These are phyloP conservation scores for Podospora didyma DNA, from an alignment of 495 filamentous ascomycete genomes.

Conservation along the genomic window DNA sequence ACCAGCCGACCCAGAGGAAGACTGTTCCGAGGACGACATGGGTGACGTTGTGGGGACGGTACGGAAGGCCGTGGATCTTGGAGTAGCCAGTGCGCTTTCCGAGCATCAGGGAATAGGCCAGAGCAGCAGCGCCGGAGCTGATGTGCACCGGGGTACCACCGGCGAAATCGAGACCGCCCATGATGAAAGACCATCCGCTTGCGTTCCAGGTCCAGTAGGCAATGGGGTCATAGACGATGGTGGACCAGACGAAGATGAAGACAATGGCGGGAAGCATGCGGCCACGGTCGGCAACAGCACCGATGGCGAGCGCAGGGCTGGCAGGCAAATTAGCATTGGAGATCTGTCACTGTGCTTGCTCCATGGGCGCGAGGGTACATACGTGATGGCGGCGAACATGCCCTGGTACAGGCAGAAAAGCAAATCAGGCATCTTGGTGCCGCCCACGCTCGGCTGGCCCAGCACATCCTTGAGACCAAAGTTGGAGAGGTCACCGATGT, in stretches of 20 bases:
- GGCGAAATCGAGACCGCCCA: slow-evolving; percentile 92
- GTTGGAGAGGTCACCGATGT: slow-evolving; percentile 81
- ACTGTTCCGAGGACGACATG: slow-evolving; percentile 96
- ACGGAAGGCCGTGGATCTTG: slow-evolving; percentile 81
- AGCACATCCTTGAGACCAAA: slow-evolving; percentile 82
- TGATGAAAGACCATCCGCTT: slow-evolving; percentile 72
- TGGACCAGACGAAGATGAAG: slow-evolving; percentile 97
- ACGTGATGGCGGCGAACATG: slow-evolving; percentile 94
- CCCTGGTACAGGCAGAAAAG: slow-evolving; percentile 94
- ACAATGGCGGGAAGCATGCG: slow-evolving; percentile 90
- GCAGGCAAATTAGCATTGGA: slow-evolving; percentile 1
- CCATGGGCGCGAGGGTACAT: background rate
- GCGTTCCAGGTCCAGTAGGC: slow-evolving; percentile 99
- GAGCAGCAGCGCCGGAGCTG: slow-evolving; percentile 79
- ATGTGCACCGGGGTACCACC: slow-evolving; percentile 97
- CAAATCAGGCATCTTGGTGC: slow-evolving; percentile 78
- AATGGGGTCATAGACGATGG: slow-evolving; percentile 90
- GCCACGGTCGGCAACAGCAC: slow-evolving; percentile 87
- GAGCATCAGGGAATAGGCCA: slow-evolving; percentile 87
- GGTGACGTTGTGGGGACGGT: slow-evolving; percentile 96
- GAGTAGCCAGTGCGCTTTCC: slow-evolving; percentile 85
- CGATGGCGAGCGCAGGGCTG: slow-evolving; percentile 81
- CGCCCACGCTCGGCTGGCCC: slow-evolving; percentile 75
- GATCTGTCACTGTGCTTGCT: background rate
- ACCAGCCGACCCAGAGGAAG: slow-evolving; percentile 99